A percentile compares a stretch with the other conserved stretches of the same genome.
Conservation (phyloP, 2,329 filamentous ascomycete genomes). For the Xylariales sp. region DNA sequence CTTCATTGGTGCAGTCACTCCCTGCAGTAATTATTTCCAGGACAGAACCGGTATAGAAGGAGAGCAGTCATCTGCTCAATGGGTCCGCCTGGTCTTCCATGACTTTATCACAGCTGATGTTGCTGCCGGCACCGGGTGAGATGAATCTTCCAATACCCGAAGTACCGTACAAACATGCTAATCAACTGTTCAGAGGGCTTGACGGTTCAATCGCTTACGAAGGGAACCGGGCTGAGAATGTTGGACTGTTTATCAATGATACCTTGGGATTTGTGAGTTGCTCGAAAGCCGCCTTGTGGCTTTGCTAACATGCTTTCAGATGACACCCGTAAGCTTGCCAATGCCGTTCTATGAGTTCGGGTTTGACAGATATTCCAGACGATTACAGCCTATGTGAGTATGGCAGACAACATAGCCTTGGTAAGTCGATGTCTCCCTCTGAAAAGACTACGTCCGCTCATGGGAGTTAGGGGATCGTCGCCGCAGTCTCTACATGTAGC, state of each 20-base stretch:
- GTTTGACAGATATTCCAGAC: neutral
- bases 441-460: neutral
- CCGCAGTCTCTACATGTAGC: constrained; percentile 2
- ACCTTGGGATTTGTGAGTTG: constrained; percentile 3
- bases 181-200: too few relatives aligned
- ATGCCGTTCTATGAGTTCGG: neutral
- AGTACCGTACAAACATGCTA: too few relatives aligned
- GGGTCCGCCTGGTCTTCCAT: constrained; percentile 4
- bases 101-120: constrained; percentile 4
- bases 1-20: constrained; percentile 1
- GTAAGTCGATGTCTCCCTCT: neutral
- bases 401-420: constrained; percentile 7
- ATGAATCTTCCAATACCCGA: too few relatives aligned
- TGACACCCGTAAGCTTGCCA: neutral
- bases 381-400: constrained; percentile 3
- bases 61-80: constrained; percentile 4
- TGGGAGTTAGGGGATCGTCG: neutral
- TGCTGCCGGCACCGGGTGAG: constrained; percentile 5
- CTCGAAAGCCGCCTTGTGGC: neutral
- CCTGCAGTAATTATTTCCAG: constrained; percentile 4
- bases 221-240: constrained; percentile 3
- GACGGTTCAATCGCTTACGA: constrained; percentile 7
- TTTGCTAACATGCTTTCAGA: constrained; percentile 1
- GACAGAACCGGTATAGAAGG: neutral
- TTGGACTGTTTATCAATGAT: constrained; percentile 5